phyloP scores from a whole-genome alignment of 129 eudicot genomes.

The Ambrosia artemisiifolia region DNA sequence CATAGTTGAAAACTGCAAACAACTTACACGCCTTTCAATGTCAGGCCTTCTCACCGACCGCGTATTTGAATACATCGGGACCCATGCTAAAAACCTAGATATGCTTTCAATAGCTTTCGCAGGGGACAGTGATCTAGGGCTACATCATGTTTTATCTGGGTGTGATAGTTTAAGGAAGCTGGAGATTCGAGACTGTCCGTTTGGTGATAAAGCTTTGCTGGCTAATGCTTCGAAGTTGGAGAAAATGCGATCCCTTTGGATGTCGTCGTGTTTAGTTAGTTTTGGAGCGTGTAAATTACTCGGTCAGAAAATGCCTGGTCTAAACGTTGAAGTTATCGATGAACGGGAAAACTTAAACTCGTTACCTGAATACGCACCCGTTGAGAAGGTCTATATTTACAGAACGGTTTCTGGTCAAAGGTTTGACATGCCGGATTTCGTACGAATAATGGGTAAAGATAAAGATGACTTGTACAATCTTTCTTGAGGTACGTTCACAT shows the following conservation, averaged over 20 bases:
- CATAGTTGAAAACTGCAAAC: conserved; percentile 63
- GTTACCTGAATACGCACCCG: conserved; percentile 54
- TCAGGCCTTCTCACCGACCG: conserved; percentile 74
- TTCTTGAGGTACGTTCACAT: conserved; percentile 27
- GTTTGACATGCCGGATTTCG: conserved; percentile 71
- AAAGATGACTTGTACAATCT: conserved; percentile 29
- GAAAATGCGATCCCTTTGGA: conserved; percentile 31
- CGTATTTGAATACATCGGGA: conserved; percentile 67
- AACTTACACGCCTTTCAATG: conserved; percentile 61
- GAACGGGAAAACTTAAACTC: conserved; percentile 67
- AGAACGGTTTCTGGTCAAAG: conserved; percentile 78
- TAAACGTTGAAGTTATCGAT: conserved; percentile 83
- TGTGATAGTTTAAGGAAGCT: conserved; percentile 70
- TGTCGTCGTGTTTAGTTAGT: conserved; percentile 46
- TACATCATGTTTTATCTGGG: conserved; percentile 74
- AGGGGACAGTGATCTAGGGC: conserved; percentile 76
- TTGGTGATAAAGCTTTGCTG: conserved; percentile 77
- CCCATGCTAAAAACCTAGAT: conserved; percentile 63
- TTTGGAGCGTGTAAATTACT: conserved; percentile 75
- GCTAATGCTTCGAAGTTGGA: conserved; percentile 85
- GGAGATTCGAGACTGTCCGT: conserved; percentile 87
- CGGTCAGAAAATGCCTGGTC: conserved; percentile 64
- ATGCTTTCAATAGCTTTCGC: conserved; percentile 94
- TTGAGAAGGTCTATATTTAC: conserved; percentile 84
- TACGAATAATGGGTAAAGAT: conserved; percentile 59